These are phyloP conservation scores for Citrus mangshanensis DNA, from an alignment of 345 rosid genomes.

Conservation along the genomic window DNA sequence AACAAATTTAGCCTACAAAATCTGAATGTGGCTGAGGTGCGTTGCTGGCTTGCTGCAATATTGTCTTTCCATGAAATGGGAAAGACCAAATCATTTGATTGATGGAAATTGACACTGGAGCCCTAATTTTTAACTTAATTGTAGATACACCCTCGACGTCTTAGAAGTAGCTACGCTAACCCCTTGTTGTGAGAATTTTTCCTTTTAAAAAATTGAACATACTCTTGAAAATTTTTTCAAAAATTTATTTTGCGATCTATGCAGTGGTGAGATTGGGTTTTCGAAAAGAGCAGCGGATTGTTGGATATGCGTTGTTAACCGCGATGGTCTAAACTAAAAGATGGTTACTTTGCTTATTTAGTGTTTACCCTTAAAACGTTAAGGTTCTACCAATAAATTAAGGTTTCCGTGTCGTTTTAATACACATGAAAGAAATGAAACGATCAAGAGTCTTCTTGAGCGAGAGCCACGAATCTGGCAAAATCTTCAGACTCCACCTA, in stretches of 20 bases:
- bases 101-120: neutral
- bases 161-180: neutral
- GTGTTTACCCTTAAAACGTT: neutral
- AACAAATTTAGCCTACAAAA: neutral
- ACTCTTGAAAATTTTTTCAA: neutral
- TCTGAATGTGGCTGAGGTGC: neutral
- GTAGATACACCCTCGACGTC: no score
- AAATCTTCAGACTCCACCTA: conserved; percentile 12
- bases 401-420: neutral
- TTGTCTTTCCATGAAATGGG: neutral
- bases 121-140: no score
- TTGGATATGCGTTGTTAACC: no score
- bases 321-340: neutral
- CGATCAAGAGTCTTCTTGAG: neutral
- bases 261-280: neutral
- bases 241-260: neutral
- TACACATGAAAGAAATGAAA: neutral
- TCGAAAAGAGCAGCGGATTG: no score
- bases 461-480: conserved; percentile 21
- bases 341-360: no score
- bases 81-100: neutral
- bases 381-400: no score
- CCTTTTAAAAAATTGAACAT: no score
- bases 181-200: no score
- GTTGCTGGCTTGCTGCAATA: neutral